Evolutionary conservation across 169 alveolate species (phyloP), one percentile per base, ranked within the genome.

Genomic region (Cystoisospora suis): DNA sequence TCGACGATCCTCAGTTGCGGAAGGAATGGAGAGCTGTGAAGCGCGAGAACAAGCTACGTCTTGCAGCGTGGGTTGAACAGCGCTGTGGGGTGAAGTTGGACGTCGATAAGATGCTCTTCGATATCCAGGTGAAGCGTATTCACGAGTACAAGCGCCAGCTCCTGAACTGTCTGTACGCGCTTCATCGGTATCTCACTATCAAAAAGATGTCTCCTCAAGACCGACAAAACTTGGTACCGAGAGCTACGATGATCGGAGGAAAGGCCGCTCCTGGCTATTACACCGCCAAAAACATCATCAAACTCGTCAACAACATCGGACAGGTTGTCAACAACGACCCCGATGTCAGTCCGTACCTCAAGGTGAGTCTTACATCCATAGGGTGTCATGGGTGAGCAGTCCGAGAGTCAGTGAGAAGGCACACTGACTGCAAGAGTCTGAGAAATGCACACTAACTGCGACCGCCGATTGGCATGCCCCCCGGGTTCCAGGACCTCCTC

Each of bases 91-190:
- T 88, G 69, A 58, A 75, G 72, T 44, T 88, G 7, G 93, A 96
- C 34, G 85, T 94, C 4, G 91, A 93, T 61, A 94, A 94, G 86
- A 95, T 97, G 69, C 92, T 98, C 69, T 97, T 96, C 92, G 99
- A 98, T 92, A 95, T 97, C 44, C 96, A 95, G 95, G 98, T 97
- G 69, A 98, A 98, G 89, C 95, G 99, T 86, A 97, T 97, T 79
- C 99, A 98, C 92, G 99, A 98, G 94, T 98, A 97, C 92, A 98
- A 98, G 94, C 93, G 99, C 69, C 98, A 97, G 93, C 94, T 96
- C 86, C 94, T 97, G 95, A 97, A 97, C 85, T 90, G 96, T 75
- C 93, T 98, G 6, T 97, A 96, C 89, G 96, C 97, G 85, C 96
- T 97, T 81, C 98, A 97, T 89, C 96, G 99, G 34, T 88, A 88